Evolutionary conservation across 768 basidiomycete species (phyloP), one percentile per base, ranked within the genome.

Genomic region (Amanita rubescens): DNA sequence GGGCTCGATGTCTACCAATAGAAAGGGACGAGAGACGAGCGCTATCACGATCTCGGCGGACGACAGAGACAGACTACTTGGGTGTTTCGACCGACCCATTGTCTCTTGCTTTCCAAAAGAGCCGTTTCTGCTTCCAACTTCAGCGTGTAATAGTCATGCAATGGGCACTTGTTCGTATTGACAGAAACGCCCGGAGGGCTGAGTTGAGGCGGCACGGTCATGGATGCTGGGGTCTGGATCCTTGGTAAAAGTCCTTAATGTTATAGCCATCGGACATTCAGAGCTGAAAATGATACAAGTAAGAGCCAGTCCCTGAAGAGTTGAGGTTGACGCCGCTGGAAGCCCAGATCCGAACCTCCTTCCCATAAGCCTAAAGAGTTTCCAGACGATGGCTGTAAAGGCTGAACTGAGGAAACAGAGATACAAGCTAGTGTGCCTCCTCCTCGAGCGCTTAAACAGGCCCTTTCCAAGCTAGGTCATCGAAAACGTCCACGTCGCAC

Each of bases 71-170:
- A 5, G 52, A 53, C 1, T 24, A 46, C n/a, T n/a, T n/a, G 5
- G 52, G 43, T 15, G 52, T 53, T 30, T 53, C n/a, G n/a, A n/a
- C n/a, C 52, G 5, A 27, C 20, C 52, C 52, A 53, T 38, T 46
- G 19, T 32, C 46, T 53, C 32, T 46, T 53, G 33, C 52, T 53
- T 42, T 53, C 52, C 7, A n/a, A 12, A 7, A 53, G 24, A 2
- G 34, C 38, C 9, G 17, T 27, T 46, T 53, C 44, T 3, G 44
- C 52, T 38, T 53, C 52, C 3, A 24, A 3, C 14, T 34, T 53
- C 33, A 53, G 32, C 32, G 52, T 34, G 22, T 46, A 37, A 17
- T 37, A 53, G 9, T 46, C n/a, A 17, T 38, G 19, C n/a, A 51
- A 43, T 20, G 38, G 9, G 27, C 37, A 27, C 27, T 35, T 33